Evolutionary conservation across 106 monocot genomes (phyloP), one percentile per base, ranked within the genome.

Genomic region (Platanthera guangdongensis): DNA sequence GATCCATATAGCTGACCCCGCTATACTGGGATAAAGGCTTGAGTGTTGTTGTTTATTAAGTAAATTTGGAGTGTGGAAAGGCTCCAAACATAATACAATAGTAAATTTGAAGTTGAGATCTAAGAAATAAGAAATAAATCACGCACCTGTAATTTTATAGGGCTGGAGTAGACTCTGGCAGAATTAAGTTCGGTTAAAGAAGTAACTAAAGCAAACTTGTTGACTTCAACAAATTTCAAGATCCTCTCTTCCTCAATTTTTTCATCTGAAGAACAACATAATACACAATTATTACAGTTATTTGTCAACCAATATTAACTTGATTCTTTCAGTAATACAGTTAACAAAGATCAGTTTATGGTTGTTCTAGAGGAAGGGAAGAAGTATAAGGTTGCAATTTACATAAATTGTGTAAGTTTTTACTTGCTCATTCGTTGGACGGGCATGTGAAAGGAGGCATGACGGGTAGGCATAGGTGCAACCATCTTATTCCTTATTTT

Each of bases 151-250:
- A 87, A 73, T 75, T 91, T 94, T 50, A 94, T 84, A 59, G 82
- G 86, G 71, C 92, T 99, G 57, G 94, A 80, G 75, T 90, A 94
- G 28, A 99, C 86, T 82, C 75, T 88, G 22, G 83, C 92, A 79
- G 89, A 92, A 85, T 94, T 92, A 45, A 85, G 83, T 57, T 99
- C 94, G 39, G 94, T 99, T 77, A 99, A 88, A 25, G 83, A 83
- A 74, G 88, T 90, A 77, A 99, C 78, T 78, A 94, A 85, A 68
- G 94, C 79, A 53, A 92, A 99, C 62, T 94, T 99, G 81, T 90
- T 88, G 39, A 85, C 77, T 60, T 90, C 88, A 22, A 94, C 62
- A 83, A 99, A 99, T 9, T 85, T 81, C 83, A 99, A 85, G 21
- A 99, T 99, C 9, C 83, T 83, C 68, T 82, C 84, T 77, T 88